phyloP scores from a whole-genome alignment of 129 eudicot genomes.

The Chrysanthemum makinoi region DNA sequence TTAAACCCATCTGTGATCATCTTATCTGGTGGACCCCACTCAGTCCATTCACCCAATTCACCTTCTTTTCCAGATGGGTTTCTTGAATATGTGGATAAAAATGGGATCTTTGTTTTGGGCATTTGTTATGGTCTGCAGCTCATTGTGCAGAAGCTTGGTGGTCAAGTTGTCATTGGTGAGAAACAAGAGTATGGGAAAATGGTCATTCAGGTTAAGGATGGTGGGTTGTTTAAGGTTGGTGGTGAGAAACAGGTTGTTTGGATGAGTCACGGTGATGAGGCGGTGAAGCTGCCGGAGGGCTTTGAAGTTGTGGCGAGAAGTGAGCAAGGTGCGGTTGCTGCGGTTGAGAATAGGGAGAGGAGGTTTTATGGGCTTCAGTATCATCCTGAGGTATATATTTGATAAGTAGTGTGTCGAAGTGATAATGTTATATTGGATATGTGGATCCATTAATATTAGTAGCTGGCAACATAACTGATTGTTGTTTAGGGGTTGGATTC shows the following conservation, averaged over 20 bases:
- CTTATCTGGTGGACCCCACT: conserved; percentile 85
- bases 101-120: conserved; percentile 58
- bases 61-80: conserved; percentile 73
- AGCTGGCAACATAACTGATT: no score
- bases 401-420: no score
- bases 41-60: conserved; percentile 63
- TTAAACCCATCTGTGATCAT: conserved; percentile 61
- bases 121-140: conserved; percentile 77
- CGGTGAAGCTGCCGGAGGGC: conserved; percentile 57
- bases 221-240: conserved; percentile 47
- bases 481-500: no score
- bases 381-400: conserved; percentile 87
- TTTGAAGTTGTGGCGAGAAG: conserved; percentile 74
- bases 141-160: conserved; percentile 69
- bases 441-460: no score
- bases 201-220: conserved; percentile 50
- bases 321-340: conserved; percentile 65
- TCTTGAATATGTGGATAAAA: conserved; percentile 51
- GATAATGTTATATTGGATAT: no score
- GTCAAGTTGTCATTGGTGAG: conserved; percentile 59
- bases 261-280: conserved; percentile 95
- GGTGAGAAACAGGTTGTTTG: conserved; percentile 72
- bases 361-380: conserved; percentile 75
- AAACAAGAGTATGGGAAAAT: conserved; percentile 78
- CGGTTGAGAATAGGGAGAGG: conserved; percentile 54